Evolutionary conservation across 805 yeast genomes (phyloP).

Genomic region (Cyberlindnera japonica): DNA sequence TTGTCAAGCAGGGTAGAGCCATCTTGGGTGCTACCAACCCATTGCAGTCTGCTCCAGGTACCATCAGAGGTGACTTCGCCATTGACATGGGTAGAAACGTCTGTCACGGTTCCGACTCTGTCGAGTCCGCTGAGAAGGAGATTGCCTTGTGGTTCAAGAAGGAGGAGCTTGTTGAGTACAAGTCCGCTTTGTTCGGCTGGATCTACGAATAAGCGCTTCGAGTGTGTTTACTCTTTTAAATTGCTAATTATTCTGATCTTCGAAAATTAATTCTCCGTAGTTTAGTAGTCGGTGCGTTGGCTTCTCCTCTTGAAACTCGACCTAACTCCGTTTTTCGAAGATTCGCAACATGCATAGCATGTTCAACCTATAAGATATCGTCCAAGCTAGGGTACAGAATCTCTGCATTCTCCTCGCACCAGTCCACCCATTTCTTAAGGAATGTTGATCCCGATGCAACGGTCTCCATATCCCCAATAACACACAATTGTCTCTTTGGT

Average conservation of each 20-base stretch:
- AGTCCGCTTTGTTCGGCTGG: constrained; percentile 46
- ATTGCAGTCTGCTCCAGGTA: constrained; percentile 94
- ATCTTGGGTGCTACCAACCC: constrained; percentile 99
- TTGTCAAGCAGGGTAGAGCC: constrained; percentile 96
- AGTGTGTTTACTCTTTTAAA: neutral
- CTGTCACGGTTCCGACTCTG: constrained; percentile 99
- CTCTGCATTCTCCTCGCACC: constrained; percentile 70
- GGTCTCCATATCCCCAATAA: constrained; percentile 83
- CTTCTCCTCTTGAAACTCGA: too few relatives aligned
- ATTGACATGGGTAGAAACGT: constrained; percentile 99
- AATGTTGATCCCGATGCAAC: constrained; percentile 41
- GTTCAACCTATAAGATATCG: constrained; percentile 27
- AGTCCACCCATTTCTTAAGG: constrained; percentile 61
- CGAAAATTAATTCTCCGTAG: too few relatives aligned
- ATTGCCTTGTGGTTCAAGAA: constrained; percentile 96
- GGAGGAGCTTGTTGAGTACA: constrained; percentile 93
- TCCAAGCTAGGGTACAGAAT: constrained; percentile 47
- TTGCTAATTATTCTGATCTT: neutral
- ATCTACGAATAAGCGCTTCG: constrained; percentile 1
- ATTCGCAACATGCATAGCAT: neutral
- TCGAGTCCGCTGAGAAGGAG: constrained; percentile 95
- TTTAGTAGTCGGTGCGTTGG: too few relatives aligned
- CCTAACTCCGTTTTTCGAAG: too few relatives aligned
- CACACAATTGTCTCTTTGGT: constrained; percentile 78
- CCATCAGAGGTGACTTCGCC: constrained; percentile 99